Conservation (phyloP, 768 basidiomycete species). For the Atractiella rhizophila region DNA sequence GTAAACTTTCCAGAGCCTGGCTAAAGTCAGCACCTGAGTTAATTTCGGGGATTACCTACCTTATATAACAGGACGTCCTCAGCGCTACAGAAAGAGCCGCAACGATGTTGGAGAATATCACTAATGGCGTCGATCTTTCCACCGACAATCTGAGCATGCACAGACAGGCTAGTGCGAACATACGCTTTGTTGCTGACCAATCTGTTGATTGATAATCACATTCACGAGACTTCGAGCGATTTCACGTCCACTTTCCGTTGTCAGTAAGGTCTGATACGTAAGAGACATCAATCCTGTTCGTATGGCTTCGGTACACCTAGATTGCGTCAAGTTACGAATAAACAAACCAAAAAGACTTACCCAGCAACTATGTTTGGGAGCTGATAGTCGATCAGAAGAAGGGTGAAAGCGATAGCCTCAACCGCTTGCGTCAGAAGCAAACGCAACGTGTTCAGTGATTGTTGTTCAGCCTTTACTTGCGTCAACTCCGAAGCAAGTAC, state of each 20-base stretch:
- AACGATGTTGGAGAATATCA: constrained; percentile 74
- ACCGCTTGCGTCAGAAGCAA: constrained; percentile 56
- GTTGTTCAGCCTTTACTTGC: constrained; percentile 41
- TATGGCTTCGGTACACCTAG: constrained; percentile 44
- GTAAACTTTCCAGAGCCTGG: constrained; percentile 77
- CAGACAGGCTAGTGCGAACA: neutral
- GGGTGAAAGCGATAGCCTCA: constrained; percentile 78
- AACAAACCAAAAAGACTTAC: constrained; percentile 27
- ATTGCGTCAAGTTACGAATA: neutral
- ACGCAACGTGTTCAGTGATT: constrained; percentile 31
- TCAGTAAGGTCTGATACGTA: constrained; percentile 69
- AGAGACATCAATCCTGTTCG: constrained; percentile 43
- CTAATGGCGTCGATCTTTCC: constrained; percentile 80
- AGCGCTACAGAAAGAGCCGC: constrained; percentile 90
- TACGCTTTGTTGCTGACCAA: constrained; percentile 83
- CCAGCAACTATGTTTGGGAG: constrained; percentile 57
- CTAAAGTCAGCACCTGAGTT: neutral
- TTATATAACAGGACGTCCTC: constrained; percentile 98
- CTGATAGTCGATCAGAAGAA: constrained; percentile 74
- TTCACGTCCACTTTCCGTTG: constrained; percentile 58
- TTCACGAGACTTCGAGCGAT: constrained; percentile 74
- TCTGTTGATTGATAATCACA: constrained; percentile 90
- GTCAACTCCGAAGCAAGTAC: neutral
- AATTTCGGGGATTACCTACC: constrained; percentile 24
- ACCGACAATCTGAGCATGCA: neutral